Evolutionary conservation across 2,329 filamentous ascomycete species (phyloP), one percentile per base, ranked within the genome.

Genomic region (Neonectria hederae): DNA sequence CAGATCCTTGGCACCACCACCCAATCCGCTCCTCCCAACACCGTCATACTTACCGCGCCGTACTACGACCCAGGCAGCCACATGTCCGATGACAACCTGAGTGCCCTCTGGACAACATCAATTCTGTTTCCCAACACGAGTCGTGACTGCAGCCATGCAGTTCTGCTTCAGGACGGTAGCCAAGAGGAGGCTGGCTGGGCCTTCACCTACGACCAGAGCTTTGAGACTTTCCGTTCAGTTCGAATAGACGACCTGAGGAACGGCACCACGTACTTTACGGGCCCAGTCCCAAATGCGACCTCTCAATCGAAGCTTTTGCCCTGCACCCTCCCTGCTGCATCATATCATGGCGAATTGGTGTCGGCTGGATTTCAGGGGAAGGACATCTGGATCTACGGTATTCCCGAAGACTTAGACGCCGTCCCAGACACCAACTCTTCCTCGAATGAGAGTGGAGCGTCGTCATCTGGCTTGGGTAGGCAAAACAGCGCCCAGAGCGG

Each of bases 121-220:
- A 94, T 96, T 49, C 81, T 96, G 3, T 95, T 95, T 61, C 92
- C 92, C 4, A 92, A 94, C 70, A 90, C 89, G n/a, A 93, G 90
- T 69, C 87, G 89, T 54, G 90, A 92, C 69, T 94, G 91, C 74
- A 93, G 90, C 69, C 91, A 94, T 77, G 91, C 91, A 21, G 89
- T 91, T 1, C 77, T 95, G 49, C 81, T 95, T 17, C 87, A 88
- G 69, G 83, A 88, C 65, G 86, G 85, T 5, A 82, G 80, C 54
- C 80, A 86, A 42, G 86, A 89, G 59, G 92, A 93, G 76, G 88
- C 90, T 26, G 86, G 83, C 65, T 95, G 91, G 91, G 87, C 92
- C 0, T 91, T 95, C 70, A 90, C 91, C 1, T 95, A 93, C 71
- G 92, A 95, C 74, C 83, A 88, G 66, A 89, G 89, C 65, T 90